Base-by-base conservation (phyloP, 345 rosid species). In the Citrus medica region DNA sequence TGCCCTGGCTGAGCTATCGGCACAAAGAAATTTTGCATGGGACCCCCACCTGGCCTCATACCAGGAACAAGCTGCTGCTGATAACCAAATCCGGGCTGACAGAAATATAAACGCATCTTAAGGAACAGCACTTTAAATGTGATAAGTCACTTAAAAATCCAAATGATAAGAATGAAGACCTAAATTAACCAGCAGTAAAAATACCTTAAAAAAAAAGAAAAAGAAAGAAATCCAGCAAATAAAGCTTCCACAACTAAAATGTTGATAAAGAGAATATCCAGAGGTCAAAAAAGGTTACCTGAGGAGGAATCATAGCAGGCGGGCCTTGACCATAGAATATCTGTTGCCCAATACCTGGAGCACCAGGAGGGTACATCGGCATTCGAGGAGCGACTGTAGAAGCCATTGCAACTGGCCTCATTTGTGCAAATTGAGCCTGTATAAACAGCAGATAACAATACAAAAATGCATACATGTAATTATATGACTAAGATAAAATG, bases 41-140 rank as follows among this genome's bases (percentile, higher is more conserved):
- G 97, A 40, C 77, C 90, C 16, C 85, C 93, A 59, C 92, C 93
- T 60, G 94, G 97, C 80, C 95, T 90, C 97, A 95, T 91, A 28
- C 96, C 99, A 68, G 94, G 97, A 82, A 95, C 92, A 53, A 93
- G 90, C 84, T 92, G 98, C 85, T 91, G 99, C 81, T 95, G 99
- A 88, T 87, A 93, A 70, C 98, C 99, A 83, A 83, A 95, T 67
- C 96, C 97, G 74, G 94, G 90, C 98, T 93, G 84, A 61, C 74
- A 84, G 60, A 77, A 40, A 61, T 16, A 9, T 7, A 35, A 32
- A 73, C 16, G n/a, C 46, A 22, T 25, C 32, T 40, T 62, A 28
- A 60, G 24, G n/a, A 56, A 70, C 28, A 28, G 13, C 63, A 58
- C n/a, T 25, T 64, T 10, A 32, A 59, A 42, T 37, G 51, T 53